phyloP scores from a whole-genome alignment of 2,329 filamentous ascomycete genomes.

The Colletotrichum acutatum region DNA sequence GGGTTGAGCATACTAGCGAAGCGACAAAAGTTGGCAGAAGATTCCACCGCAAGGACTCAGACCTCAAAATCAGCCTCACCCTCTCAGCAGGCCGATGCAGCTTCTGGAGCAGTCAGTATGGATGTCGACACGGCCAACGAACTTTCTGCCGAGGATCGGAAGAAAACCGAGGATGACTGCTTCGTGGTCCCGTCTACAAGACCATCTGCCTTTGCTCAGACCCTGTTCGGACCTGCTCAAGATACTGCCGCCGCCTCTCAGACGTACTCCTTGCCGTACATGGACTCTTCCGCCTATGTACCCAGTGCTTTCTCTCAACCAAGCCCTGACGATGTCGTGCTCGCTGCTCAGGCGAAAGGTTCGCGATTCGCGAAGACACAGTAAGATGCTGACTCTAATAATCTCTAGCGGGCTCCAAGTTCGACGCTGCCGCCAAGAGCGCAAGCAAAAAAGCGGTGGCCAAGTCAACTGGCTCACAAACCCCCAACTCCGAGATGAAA shows the following conservation, averaged over 20 bases:
- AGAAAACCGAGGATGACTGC: constrained; percentile 16
- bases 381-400: constrained; percentile 65
- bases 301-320: constrained; percentile 80
- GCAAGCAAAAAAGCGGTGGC: constrained; percentile 43
- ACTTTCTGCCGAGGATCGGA: background rate
- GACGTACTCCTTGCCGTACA: constrained; percentile 60
- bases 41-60: constrained; percentile 23
- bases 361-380: constrained; percentile 68
- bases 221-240: constrained; percentile 58
- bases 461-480: constrained; percentile 47
- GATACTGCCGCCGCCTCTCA: constrained; percentile 40
- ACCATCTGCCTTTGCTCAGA: constrained; percentile 68
- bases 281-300: constrained; percentile 59
- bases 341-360: constrained; percentile 90
- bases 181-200: constrained; percentile 37
- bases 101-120: constrained; percentile 13
- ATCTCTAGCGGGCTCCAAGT: constrained; percentile 63
- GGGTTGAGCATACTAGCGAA: constrained; percentile 37
- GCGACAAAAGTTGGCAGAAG: constrained; percentile 38
- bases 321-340: constrained; percentile 91
- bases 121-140: constrained; percentile 11
- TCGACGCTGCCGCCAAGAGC: constrained; percentile 52
- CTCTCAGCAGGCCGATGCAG: background rate
- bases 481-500: constrained; percentile 46
- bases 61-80: background rate